Percentiles rank a stretch among this genome's conserved stretches.
Evolutionary conservation across 495 filamentous ascomycete genomes (phyloP).

Genomic region (Rostrohypoxylon terebratum): DNA sequence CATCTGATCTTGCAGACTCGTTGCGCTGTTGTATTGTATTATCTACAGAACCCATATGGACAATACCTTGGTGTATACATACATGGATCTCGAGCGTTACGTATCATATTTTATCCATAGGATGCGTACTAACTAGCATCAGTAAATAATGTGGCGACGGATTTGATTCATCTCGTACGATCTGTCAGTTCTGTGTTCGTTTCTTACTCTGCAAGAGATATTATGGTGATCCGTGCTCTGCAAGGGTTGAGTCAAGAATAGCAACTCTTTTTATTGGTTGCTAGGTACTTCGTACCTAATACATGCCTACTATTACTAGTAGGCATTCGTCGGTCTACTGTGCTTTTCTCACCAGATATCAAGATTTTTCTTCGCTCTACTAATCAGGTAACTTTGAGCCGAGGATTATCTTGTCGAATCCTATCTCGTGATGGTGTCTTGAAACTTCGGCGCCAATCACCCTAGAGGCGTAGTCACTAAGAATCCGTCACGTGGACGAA

Average conservation of each 20-base stretch:
- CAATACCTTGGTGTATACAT: neutral
- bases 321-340: slow-evolving; percentile 9
- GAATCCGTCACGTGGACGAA: slow-evolving; percentile 30
- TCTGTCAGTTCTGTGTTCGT: slow-evolving; percentile 24
- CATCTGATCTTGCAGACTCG: slow-evolving; percentile 29
- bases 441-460: slow-evolving; percentile 4
- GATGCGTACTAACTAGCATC: slow-evolving; percentile 3
- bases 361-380: neutral
- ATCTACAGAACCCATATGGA: neutral
- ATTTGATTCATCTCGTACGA: slow-evolving; percentile 25
- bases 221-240: slow-evolving; percentile 25
- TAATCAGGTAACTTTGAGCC: slow-evolving; percentile 7
- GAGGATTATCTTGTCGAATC: slow-evolving; percentile 13
- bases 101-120: neutral
- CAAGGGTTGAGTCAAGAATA: slow-evolving; percentile 27
- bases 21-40: slow-evolving; percentile 11
- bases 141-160: slow-evolving; percentile 5
- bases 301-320: too few relatives aligned
- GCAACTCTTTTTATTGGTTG: slow-evolving; percentile 6
- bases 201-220: slow-evolving; percentile 17
- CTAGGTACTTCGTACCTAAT: too few relatives aligned
- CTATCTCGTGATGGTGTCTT: slow-evolving; percentile 2
- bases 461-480: slow-evolving; percentile 1
- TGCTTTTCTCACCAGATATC: slow-evolving; percentile 28
- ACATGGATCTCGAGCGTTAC: neutral